phyloP scores from a whole-genome alignment of 1,284 basidiomycete genomes.

The Heliocybe sulcata region DNA sequence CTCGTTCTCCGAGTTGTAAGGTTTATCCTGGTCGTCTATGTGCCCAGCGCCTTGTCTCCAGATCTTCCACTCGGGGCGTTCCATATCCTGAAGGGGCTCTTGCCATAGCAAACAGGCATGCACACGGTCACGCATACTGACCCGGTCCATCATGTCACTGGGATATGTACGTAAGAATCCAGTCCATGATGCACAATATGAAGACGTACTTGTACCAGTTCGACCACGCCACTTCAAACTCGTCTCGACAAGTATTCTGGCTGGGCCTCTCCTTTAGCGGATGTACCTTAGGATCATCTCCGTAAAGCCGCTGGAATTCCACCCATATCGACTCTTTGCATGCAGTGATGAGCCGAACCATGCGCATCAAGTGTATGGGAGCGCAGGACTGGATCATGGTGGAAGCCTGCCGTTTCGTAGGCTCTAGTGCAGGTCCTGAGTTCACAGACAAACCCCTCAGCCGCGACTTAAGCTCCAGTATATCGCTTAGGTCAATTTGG shows the following conservation, averaged over 20 bases:
- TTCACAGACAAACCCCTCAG: slow-evolving; percentile 12
- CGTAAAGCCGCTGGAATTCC: slow-evolving; percentile 48
- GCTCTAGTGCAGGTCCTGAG: slow-evolving; percentile 6
- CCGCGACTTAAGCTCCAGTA: slow-evolving; percentile 13
- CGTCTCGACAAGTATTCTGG: slow-evolving; percentile 37
- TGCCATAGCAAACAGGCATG: slow-evolving; percentile 42
- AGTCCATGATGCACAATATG: too few relatives aligned
- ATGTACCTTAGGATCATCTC: slow-evolving; percentile 26
- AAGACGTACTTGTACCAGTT: slow-evolving; percentile 59
- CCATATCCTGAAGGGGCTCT: slow-evolving; percentile 31
- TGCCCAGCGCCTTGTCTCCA: slow-evolving; percentile 33
- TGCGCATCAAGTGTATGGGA: slow-evolving; percentile 56
- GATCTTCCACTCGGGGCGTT: slow-evolving; percentile 43
- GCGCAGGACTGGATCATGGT: slow-evolving; percentile 27
- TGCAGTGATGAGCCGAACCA: slow-evolving; percentile 42
- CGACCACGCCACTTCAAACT: slow-evolving; percentile 60
- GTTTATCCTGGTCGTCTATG: slow-evolving; percentile 9
- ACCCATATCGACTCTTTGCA: slow-evolving; percentile 67
- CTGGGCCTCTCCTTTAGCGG: slow-evolving; percentile 7
- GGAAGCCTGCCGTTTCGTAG: not conserved
- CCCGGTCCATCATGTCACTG: slow-evolving; percentile 73
- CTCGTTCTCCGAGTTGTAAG: not conserved
- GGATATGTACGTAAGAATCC: not conserved
- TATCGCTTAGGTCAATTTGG: not conserved
- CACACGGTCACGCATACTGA: slow-evolving; percentile 46